Base-by-base conservation (phyloP, 2,329 filamentous ascomycete genomes). In the Rutstroemia sydowiana region DNA sequence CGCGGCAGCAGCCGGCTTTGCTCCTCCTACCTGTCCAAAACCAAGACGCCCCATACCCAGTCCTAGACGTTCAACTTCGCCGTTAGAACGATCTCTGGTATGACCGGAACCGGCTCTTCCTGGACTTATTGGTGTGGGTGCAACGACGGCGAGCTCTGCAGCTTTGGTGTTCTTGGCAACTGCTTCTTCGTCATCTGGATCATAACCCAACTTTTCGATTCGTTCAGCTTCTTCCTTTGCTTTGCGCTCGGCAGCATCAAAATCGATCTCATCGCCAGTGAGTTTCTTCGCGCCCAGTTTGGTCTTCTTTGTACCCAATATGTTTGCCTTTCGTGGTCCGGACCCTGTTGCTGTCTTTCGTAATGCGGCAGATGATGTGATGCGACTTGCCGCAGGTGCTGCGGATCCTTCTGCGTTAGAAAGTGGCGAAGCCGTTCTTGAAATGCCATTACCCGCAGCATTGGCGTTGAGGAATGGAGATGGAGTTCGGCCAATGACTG, bases 211-310 rank as follows among this genome's bases (percentile, higher is more conserved):
- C 72, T 95, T 95, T 68, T 86, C 90, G 66, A 96, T 93, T 60
- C 93, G 85, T 70, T 97, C 93, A 2, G 91, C 93, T 70, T 98
- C 93, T 70, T 97, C 93, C 69, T 92, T 95, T 40, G 93, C 93
- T 72, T 95, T 95, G 70, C 88, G 89, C 75, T 98, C 93, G 3
- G 91, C 93, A 69, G 92, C 93, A 59, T 98, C 93, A 64, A 98
- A 98, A 72, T 98, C 92, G 57, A 98, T 91, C 11, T 83, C 73
- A 59, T 91, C 87, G 42, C 75, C 78, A 3, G 77, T 81, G 31
- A 95, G 81, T 75, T 97, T 97, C 81, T 97, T 97, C 26, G 84
- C 92, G 32, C 92, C 93, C 10, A 97, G 77, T 73, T 95, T 95
- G 41, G 76, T 77, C 75, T 91, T 93, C 75, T 92, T 93, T 30